Conservation (phyloP, 2,329 filamentous ascomycete species). For the Fusarium sp. region DNA sequence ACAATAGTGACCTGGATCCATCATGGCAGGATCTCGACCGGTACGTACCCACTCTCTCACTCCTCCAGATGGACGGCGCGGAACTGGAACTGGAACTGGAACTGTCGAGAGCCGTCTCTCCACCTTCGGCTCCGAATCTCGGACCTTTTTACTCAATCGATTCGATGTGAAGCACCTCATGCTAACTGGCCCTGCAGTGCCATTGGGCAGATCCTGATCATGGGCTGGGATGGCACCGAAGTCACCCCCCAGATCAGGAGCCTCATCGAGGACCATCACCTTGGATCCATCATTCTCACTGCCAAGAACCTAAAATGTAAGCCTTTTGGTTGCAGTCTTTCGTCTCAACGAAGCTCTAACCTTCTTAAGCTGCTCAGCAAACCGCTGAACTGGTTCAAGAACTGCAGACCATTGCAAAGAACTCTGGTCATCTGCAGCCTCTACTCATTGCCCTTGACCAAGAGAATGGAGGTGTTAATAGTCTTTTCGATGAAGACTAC, state of each 20-base stretch:
- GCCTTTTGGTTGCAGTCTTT: constrained; percentile 39
- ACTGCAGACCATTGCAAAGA: constrained; percentile 89
- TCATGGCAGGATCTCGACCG: constrained; percentile 83
- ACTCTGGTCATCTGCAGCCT: constrained; percentile 90
- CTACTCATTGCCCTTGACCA: constrained; percentile 93
- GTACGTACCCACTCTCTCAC: constrained; percentile 62
- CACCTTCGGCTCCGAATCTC: constrained; percentile 42
- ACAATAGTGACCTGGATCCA: constrained; percentile 63
- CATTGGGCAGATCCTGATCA: constrained; percentile 82
- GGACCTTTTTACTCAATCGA: constrained; percentile 11
- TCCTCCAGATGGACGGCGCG: constrained; percentile 10
- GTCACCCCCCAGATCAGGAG: constrained; percentile 86
- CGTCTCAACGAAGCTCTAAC: constrained; percentile 47
- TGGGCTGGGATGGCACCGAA: constrained; percentile 88
- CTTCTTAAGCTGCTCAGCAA: constrained; percentile 82
- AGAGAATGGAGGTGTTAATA: constrained; percentile 98
- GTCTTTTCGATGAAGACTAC: constrained; percentile 93
- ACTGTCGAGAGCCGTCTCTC: constrained; percentile 27
- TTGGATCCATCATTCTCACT: constrained; percentile 88
- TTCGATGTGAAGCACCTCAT: constrained; percentile 8
- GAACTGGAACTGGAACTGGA: not conserved
- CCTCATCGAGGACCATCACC: constrained; percentile 85
- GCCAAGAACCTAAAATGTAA: constrained; percentile 88
- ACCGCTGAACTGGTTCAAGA: constrained; percentile 90
- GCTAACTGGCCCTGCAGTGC: constrained; percentile 62